Base-by-base conservation (phyloP, 495 filamentous ascomycete genomes). In the Chaetomium tenue region DNA sequence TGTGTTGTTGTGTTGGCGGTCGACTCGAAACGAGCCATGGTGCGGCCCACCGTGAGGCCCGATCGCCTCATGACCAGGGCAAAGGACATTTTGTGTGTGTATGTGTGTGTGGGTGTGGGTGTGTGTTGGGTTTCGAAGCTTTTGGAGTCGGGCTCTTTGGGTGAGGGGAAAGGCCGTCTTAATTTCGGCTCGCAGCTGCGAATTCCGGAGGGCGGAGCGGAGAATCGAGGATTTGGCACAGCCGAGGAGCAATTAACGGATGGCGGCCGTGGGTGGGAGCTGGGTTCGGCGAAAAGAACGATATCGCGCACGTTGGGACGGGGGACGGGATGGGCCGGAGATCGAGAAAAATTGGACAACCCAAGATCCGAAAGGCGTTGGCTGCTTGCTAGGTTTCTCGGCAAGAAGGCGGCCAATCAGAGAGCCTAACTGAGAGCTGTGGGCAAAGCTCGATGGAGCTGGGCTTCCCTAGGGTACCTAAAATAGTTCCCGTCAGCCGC, bases 21-120 rank as follows among this genome's bases (percentile, higher is more conserved):
- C 53, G 79, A 82, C 76, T 83, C 78, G 74, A 80, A 78, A 61
- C 80, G 79, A 76, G 72, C 69, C 76, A 77, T 70, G 65, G 74
- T 71, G 72, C 80, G 79, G 71, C 76, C 69, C 65, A 74, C 58
- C 72, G 75, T 62, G 66, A 74, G 67, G 72, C 64, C 72, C 58
- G 76, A 76, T 66, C 65, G 66, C 69, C 74, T 71, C 60, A 68
- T 66, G 50, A 68, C 69, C 37, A 72, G 67, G 52, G 70, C 65
- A 63, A 75, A 73, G 16, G 72, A 73, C 72, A 75, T 75, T 47
- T 63, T 63, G 47, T 30, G 28, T 30, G 28, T 30, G 6, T 63
- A 40, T 30, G 28, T 30, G 28, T 30, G 6, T 30, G 28, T 30
- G 28, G 28, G 28, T 30, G 28, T 30, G 28, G 13, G 22, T 16